Percentiles rank a stretch among this genome's conserved stretches.
Evolutionary conservation across 2,329 filamentous ascomycete species (phyloP).

Genomic region (Harringtonia aguacate): DNA sequence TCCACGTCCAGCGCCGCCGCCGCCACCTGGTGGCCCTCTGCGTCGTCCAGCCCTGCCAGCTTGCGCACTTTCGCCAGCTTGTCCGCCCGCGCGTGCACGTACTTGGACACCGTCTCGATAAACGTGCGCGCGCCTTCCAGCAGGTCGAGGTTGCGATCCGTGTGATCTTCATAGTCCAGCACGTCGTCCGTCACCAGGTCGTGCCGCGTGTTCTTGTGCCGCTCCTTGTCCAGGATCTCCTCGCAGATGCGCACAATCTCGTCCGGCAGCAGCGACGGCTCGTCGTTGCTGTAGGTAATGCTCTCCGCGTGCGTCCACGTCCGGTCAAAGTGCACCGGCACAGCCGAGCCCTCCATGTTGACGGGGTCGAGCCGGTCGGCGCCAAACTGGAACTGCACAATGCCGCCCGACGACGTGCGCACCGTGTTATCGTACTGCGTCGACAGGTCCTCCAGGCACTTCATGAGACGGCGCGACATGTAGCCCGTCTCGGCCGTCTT

Average conservation of each 20-base stretch:
- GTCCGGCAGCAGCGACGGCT: conserved; percentile 59
- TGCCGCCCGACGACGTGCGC: conserved; percentile 73
- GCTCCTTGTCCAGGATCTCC: conserved; percentile 56
- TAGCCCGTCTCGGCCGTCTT: conserved; percentile 99
- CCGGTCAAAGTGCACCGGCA: conserved; percentile 83
- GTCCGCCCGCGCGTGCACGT: conserved; percentile 52
- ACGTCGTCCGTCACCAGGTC: conserved; percentile 50
- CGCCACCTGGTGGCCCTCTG: no score
- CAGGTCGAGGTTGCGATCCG: conserved; percentile 60
- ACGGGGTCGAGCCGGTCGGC: conserved; percentile 92
- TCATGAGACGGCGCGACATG: conserved; percentile 98
- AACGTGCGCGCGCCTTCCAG: conserved; percentile 77
- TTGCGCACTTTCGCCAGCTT: conserved; percentile 41
- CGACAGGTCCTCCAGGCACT: conserved; percentile 89
- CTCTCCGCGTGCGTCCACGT: conserved; percentile 77
- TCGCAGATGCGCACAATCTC: conserved; percentile 63
- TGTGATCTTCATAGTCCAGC: conserved; percentile 60
- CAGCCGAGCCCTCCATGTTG: conserved; percentile 92
- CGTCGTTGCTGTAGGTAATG: conserved; percentile 68
- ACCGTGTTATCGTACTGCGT: conserved; percentile 93
- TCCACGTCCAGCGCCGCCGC: conserved; percentile 8
- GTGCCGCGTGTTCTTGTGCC: conserved; percentile 50
- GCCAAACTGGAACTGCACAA: conserved; percentile 96
- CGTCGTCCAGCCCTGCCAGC: conserved; percentile 36
- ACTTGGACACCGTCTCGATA: conserved; percentile 64